Evolutionary conservation across 345 rosid species (phyloP).

Genomic region (Draba incana): DNA sequence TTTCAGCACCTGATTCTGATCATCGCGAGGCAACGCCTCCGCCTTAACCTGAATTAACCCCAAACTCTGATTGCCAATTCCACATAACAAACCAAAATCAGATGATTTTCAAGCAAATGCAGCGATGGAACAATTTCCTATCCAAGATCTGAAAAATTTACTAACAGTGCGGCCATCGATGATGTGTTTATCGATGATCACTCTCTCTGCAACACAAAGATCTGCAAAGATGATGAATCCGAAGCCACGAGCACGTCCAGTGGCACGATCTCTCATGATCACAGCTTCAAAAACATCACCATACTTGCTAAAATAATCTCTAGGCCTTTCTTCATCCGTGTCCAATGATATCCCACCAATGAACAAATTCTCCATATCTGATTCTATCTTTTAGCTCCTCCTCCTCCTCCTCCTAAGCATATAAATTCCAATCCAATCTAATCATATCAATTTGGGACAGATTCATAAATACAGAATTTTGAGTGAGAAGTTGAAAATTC

Average conservation of each 20-base stretch:
- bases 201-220: constrained; percentile 85
- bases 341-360: constrained; percentile 99
- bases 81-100: not conserved
- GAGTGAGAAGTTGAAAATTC: too few relatives aligned
- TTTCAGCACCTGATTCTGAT: too few relatives aligned
- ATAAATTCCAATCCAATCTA: too few relatives aligned
- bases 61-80: not conserved
- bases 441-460: too few relatives aligned
- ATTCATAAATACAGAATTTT: too few relatives aligned
- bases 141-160: constrained; percentile 16
- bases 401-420: too few relatives aligned
- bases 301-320: too few relatives aligned
- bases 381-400: too few relatives aligned
- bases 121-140: not conserved
- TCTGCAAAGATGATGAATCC: constrained; percentile 89
- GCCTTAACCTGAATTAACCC: constrained; percentile 78
- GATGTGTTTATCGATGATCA: constrained; percentile 85
- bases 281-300: too few relatives aligned
- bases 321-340: constrained; percentile 85
- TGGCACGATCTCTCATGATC: too few relatives aligned
- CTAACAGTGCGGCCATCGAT: constrained; percentile 93
- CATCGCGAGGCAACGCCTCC: constrained; percentile 91
- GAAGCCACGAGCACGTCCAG: constrained; percentile 98
- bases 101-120: too few relatives aligned
- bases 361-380: constrained; percentile 95